Evolutionary conservation across 306 rosid genomes (phyloP).

Genomic region (Cicer yamashitae): DNA sequence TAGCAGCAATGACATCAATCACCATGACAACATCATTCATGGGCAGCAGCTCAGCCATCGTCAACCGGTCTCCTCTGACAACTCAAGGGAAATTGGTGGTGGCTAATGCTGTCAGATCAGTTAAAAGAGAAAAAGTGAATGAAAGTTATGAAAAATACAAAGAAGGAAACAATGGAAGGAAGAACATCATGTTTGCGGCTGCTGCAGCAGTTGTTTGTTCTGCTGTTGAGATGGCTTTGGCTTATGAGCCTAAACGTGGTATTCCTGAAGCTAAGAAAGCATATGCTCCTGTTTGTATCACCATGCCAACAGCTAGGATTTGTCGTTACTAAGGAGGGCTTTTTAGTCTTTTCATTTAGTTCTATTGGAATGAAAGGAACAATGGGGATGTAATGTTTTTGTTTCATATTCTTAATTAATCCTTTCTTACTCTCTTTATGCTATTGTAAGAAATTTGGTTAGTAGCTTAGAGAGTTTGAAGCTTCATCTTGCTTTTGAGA

Average conservation of each 20-base stretch:
- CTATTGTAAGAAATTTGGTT: background rate
- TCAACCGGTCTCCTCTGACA: conserved; percentile 38
- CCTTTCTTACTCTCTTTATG: conserved; percentile 24
- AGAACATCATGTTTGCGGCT: conserved; percentile 60
- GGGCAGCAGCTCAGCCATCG: conserved; percentile 43
- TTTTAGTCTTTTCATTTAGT: background rate
- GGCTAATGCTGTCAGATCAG: conserved; percentile 38
- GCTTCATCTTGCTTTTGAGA: background rate
- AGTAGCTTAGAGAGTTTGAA: background rate
- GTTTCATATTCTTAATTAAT: conserved; percentile 25
- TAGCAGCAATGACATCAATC: conserved; percentile 53
- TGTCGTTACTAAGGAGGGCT: conserved; percentile 46
- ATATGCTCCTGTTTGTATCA: conserved; percentile 63
- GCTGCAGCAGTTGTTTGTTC: conserved; percentile 56
- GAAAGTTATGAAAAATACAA: conserved; percentile 43
- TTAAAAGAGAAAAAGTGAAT: conserved; percentile 42
- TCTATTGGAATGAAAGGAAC: conserved; percentile 29
- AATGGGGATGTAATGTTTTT: conserved; percentile 38
- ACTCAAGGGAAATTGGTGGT: conserved; percentile 38
- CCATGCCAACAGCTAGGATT: conserved; percentile 63
- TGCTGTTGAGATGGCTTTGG: conserved; percentile 48
- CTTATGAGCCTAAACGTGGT: conserved; percentile 50
- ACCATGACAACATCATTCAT: conserved; percentile 57
- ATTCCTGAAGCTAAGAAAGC: conserved; percentile 56
- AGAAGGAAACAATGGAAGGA: conserved; percentile 51